A percentile compares a stretch with the other conserved stretches of the same genome.
phyloP scores from a whole-genome alignment of 78 protist species.

The Planoprotostelium fungivorum region DNA sequence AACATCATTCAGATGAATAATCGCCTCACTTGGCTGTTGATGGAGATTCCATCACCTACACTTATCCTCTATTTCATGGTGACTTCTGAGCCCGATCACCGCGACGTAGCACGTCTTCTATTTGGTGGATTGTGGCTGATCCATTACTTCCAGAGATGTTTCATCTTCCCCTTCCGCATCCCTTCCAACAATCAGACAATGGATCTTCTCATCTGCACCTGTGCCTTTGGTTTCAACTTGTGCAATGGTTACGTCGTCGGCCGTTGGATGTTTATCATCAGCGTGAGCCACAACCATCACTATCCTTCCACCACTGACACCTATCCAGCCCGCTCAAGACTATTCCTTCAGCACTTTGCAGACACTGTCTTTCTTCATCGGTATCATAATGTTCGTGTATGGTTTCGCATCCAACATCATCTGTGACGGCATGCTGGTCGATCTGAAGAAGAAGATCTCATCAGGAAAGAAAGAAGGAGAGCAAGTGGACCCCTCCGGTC shows the following conservation, averaged over 20 bases:
- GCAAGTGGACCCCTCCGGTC: not conserved
- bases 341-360: not conserved
- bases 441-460: not conserved
- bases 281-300: too few species aligned
- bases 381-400: not conserved
- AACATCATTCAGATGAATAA: not conserved
- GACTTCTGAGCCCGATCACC: not conserved
- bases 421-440: not conserved
- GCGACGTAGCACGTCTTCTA: not conserved
- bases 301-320: too few species aligned
- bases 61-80: not conserved
- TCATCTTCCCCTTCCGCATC: not conserved
- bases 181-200: not conserved
- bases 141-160: not conserved
- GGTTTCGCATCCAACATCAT: not conserved
- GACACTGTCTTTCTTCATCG: not conserved
- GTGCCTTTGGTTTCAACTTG: not conserved
- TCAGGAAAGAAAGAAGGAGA: not conserved
- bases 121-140: not conserved
- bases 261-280: not conserved
- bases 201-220: not conserved
- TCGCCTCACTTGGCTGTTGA: not conserved
- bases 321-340: not conserved
- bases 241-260: not conserved
- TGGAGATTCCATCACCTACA: not conserved